A percentile compares a stretch with the other conserved stretches of the same genome.
phyloP scores from a whole-genome alignment of 306 rosid species.

The Castanea mollissima region DNA sequence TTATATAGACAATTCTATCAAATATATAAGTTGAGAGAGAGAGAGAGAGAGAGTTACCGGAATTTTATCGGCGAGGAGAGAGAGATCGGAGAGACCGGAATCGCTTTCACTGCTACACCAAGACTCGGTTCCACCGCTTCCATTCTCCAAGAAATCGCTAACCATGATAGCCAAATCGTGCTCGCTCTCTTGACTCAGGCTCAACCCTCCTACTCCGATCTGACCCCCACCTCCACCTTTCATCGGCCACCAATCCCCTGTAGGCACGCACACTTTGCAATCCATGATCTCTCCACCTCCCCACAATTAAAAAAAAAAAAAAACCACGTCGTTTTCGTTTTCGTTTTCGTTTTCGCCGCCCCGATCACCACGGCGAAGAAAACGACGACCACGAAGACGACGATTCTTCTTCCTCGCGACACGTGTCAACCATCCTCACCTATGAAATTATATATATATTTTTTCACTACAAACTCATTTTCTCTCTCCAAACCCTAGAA shows the following conservation, averaged over 20 bases:
- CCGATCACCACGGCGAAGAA: neutral
- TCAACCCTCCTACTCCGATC: conserved; percentile 60
- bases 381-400: neutral
- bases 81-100: conserved; percentile 67
- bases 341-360: neutral
- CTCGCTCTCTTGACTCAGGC: conserved; percentile 97
- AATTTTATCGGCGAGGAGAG: conserved; percentile 75
- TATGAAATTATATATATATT: neutral
- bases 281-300: conserved; percentile 46
- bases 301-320: neutral
- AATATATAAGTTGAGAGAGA: no score
- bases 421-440: neutral
- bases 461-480: neutral
- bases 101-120: conserved; percentile 94
- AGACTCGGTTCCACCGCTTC: conserved; percentile 81
- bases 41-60: conserved; percentile 30
- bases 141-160: conserved; percentile 84
- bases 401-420: conserved; percentile 6
- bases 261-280: conserved; percentile 54
- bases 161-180: conserved; percentile 88
- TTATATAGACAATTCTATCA: no score
- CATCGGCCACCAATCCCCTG: conserved; percentile 64
- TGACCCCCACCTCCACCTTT: conserved; percentile 37
- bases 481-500: neutral
- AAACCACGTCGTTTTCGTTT: conserved; percentile 19